Evolutionary conservation across 371 early-diverging fungal species (phyloP), one percentile per base, ranked within the genome.

Genomic region (Mucor irregularis): DNA sequence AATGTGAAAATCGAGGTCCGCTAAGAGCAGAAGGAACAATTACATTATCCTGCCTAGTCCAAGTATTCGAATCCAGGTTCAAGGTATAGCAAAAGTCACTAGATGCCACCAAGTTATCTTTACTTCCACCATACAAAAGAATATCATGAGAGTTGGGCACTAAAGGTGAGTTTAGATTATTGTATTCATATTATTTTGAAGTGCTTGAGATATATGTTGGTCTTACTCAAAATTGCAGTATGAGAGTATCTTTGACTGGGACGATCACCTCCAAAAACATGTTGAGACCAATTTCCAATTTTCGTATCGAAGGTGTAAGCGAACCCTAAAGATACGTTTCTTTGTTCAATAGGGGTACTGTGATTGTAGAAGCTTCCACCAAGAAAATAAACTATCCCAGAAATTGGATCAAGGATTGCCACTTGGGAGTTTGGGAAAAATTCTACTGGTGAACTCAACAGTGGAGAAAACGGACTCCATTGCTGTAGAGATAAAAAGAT

Each of bases 121-220:
- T 31, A 31, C 31, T 48, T 5, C 56, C 56, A 1, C 56, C 56
- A 31, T 25, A 56, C 5, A 56, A 28, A n/a, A 56, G 33, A 16
- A 56, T 39, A 6, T 48, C 40, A 11, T 56, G 19, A 13, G 56
- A 56, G 30, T 56, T 56, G 19, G 56, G 56, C 16, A 56, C 56
- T 56, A 50, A 4, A 21, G 5, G 4, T 40, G 6, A 17, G 13
- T 21, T 47, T 6, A 16, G 10, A 14, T n/a, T n/a, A 14, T 31
- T 33, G 14, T 19, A 47, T 3, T 31, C 31, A 48, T 17, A 19
- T 11, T 11, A 31, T 11, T 31, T 43, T 25, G 29, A 1, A 13
- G 17, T 2, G 6, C 9, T 28, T 24, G 21, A 5, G 0, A 1
- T 17, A 5, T n/a, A 17, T 6, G 2, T 16, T 26, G 17, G 14